Percentiles rank a stretch among this genome's conserved stretches.
These are phyloP conservation scores for Aspergillus carlsbadensis DNA, from an alignment of 495 filamentous ascomycete species.

Conservation along the genomic window DNA sequence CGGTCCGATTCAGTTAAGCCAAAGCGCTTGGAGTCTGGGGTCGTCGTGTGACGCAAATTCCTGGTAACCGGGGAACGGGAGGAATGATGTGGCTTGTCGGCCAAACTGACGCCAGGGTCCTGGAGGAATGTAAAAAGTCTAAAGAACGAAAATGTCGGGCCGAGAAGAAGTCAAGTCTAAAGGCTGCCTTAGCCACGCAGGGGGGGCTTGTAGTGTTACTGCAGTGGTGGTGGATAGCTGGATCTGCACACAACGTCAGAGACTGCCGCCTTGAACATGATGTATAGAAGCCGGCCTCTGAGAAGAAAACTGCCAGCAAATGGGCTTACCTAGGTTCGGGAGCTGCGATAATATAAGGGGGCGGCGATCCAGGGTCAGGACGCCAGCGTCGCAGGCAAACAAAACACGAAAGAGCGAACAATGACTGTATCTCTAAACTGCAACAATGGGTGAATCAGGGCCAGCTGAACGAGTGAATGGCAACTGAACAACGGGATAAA, in stretches of 20 bases:
- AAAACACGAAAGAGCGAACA: slow-evolving; percentile 6
- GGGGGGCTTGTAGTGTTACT: background rate
- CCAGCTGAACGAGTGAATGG: slow-evolving; percentile 1
- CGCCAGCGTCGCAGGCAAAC: slow-evolving; percentile 13
- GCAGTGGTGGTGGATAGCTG: background rate
- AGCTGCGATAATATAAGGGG: slow-evolving; percentile 6
- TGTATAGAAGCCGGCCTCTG: background rate
- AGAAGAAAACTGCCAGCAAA: background rate
- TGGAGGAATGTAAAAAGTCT: background rate
- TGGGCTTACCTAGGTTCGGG: background rate
- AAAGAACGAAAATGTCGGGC: background rate
- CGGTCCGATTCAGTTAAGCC: background rate
- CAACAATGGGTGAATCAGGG: background rate
- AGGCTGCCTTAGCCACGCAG: background rate
- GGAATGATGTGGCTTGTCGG: slow-evolving; percentile 11
- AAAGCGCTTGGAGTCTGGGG: background rate
- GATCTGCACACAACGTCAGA: background rate
- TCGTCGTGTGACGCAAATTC: background rate
- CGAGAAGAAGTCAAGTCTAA: background rate
- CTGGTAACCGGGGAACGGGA: slow-evolving; percentile 10
- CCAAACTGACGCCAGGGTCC: background rate
- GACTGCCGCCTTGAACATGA: background rate
- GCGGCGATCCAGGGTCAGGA: background rate
- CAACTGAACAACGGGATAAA: slow-evolving; percentile 13
- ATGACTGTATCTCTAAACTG: slow-evolving; percentile 4